A percentile compares a stretch with the other conserved stretches of the same genome.
Conservation (phyloP, 441 rosid species). For the Flueggea neowawraea region DNA sequence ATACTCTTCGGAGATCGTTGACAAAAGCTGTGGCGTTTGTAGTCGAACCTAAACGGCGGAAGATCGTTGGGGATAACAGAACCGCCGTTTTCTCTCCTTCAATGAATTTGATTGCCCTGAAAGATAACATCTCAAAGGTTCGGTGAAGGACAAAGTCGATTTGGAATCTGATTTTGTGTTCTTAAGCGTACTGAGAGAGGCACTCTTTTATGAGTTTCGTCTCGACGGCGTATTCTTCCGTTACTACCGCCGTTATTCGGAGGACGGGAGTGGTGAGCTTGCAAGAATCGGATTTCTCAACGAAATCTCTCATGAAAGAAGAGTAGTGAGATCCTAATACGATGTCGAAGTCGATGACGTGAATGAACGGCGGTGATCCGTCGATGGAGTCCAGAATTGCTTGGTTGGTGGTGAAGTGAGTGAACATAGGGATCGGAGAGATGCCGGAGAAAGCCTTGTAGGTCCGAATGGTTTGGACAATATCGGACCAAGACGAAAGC, state of each 20-base stretch:
- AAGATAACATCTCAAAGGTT: constrained; percentile 68
- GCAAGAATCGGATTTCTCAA: constrained; percentile 36
- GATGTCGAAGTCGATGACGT: constrained; percentile 87
- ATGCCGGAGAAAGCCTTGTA: constrained; percentile 65
- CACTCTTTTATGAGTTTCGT: constrained; percentile 73
- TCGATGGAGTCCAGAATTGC: constrained; percentile 72
- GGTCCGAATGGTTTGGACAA: constrained; percentile 68
- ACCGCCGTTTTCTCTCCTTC: constrained; percentile 75
- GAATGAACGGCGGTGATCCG: constrained; percentile 54
- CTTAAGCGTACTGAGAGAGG: constrained; percentile 71
- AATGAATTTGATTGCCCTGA: constrained; percentile 62
- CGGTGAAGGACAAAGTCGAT: constrained; percentile 68
- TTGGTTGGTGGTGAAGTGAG: constrained; percentile 83
- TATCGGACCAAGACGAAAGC: constrained; percentile 59
- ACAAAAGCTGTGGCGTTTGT: constrained; percentile 39
- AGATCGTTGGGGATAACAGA: constrained; percentile 54
- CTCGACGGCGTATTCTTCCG: constrained; percentile 64
- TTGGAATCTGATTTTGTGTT: constrained; percentile 65
- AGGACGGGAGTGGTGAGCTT: constrained; percentile 41
- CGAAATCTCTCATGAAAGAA: constrained; percentile 77
- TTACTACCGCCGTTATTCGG: constrained; percentile 73
- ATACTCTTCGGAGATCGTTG: constrained; percentile 44
- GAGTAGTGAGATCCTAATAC: constrained; percentile 97
- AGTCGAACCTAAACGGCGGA: constrained; percentile 52
- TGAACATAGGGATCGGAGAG: constrained; percentile 90